Percentiles rank a stretch among this genome's conserved stretches.
Evolutionary conservation across 768 basidiomycete species (phyloP).

Genomic region (Pisolithus orientalis): DNA sequence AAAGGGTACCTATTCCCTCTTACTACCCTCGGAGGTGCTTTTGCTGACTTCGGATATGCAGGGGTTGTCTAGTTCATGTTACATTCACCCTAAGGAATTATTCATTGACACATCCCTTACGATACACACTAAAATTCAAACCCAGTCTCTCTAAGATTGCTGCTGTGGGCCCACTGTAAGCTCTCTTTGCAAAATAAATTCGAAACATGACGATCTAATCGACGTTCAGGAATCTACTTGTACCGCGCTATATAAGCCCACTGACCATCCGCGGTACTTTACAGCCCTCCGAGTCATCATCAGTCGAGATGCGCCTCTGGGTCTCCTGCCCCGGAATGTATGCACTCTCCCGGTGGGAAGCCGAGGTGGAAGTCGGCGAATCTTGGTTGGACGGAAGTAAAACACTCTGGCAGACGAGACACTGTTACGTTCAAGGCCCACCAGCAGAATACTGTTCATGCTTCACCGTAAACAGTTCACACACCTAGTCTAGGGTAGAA

Average conservation of each 20-base stretch:
- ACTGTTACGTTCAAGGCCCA: constrained; percentile 36
- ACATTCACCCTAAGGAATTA: constrained; percentile 62
- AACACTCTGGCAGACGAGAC: constrained; percentile 29
- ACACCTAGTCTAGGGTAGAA: background rate
- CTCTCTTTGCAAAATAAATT: constrained; percentile 1
- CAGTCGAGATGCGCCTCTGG: constrained; percentile 50
- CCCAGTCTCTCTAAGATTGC: constrained; percentile 11
- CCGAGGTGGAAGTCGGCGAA: constrained; percentile 62
- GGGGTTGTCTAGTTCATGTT: constrained; percentile 49
- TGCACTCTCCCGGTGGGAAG: constrained; percentile 57
- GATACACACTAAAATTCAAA: constrained; percentile 50
- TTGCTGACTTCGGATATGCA: constrained; percentile 24
- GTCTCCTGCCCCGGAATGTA: constrained; percentile 60
- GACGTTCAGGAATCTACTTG: constrained; percentile 34
- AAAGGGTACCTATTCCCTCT: constrained; percentile 48
- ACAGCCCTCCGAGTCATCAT: constrained; percentile 38
- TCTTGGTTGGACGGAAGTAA: constrained; percentile 6
- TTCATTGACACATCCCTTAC: constrained; percentile 56
- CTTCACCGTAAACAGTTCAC: constrained; percentile 27
- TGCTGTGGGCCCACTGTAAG: constrained; percentile 17
- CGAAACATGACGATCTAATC: constrained; percentile 5
- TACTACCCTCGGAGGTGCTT: background rate
- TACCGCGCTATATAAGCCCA: constrained; percentile 59
- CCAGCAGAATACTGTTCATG: constrained; percentile 20
- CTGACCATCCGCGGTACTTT: constrained; percentile 60